These are phyloP conservation scores for Diaporthe ampelina DNA, from an alignment of 2,329 filamentous ascomycete species.

Conservation along the genomic window DNA sequence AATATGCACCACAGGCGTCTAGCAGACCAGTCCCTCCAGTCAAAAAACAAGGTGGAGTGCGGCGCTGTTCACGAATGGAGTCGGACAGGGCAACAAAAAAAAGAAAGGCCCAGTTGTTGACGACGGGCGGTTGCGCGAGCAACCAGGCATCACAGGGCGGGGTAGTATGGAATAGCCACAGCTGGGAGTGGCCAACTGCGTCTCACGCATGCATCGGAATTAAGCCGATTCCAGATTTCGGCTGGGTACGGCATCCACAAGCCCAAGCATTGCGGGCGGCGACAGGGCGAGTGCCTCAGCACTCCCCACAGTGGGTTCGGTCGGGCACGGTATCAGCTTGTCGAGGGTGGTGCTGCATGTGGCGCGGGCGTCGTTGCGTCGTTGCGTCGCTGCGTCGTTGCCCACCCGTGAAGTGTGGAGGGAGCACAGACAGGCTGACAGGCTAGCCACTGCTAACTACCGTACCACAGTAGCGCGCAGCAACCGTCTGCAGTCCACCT, in stretches of 20 bases:
- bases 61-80: conserved; percentile 25
- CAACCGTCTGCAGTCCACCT: neutral
- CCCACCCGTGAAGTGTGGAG: neutral
- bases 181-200: conserved; percentile 23
- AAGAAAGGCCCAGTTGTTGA: conserved; percentile 4
- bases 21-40: neutral
- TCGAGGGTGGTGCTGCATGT: conserved; percentile 14
- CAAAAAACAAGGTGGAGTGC: neutral
- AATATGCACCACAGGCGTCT: conserved; percentile 1
- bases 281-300: conserved; percentile 5
- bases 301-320: conserved; percentile 21
- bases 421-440: neutral
- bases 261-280: conserved; percentile 10
- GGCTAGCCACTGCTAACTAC: neutral
- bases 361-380: conserved; percentile 9
- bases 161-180: neutral
- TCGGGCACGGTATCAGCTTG: conserved; percentile 26
- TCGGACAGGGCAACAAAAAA: neutral
- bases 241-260: neutral
- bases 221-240: conserved; percentile 29
- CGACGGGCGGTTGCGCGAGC: conserved; percentile 26
- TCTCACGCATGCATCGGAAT: conserved; percentile 24
- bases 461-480: neutral
- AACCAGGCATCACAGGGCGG: conserved; percentile 19
- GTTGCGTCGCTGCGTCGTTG: neutral